Percentiles rank a stretch among this genome's conserved stretches.
These are phyloP conservation scores for Eremochloa ophiuroides DNA, from an alignment of 176 grass and related monocot genomes.

Conservation along the genomic window DNA sequence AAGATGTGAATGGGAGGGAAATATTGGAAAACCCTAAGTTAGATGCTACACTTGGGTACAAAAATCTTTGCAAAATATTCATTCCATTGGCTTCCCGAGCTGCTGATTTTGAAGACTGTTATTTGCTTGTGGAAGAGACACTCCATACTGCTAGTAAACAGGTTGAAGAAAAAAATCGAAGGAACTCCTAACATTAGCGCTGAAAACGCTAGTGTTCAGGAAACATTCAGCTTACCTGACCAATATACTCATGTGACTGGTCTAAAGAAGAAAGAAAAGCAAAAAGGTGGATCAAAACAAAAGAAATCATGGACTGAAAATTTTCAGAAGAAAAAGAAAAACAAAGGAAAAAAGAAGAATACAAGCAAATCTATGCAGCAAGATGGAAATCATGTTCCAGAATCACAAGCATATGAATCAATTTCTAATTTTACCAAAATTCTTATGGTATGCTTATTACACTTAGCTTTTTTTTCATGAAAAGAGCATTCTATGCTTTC, in stretches of 20 bases:
- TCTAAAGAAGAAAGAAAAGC: background rate
- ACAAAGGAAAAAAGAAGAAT: too few relatives aligned
- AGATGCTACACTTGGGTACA: background rate
- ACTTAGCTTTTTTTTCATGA: too few relatives aligned
- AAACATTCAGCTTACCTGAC: background rate
- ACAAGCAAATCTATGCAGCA: too few relatives aligned
- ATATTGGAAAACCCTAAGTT: background rate
- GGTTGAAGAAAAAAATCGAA: background rate
- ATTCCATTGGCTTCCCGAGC: background rate
- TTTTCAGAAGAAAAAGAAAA: background rate
- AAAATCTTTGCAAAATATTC: background rate
- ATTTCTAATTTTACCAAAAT: too few relatives aligned
- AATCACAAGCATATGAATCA: too few relatives aligned
- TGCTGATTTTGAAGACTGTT: too few relatives aligned
- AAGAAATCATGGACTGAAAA: background rate
- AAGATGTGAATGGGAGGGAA: background rate
- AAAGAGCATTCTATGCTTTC: too few relatives aligned
- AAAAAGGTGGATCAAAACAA: background rate
- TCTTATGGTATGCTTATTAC: too few relatives aligned
- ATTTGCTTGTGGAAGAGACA: background rate
- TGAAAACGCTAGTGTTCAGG: background rate
- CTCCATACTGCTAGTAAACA: background rate
- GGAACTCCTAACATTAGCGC: background rate
- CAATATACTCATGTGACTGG: background rate
- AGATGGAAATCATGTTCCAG: too few relatives aligned